Conservation (phyloP, 75 land plant genomes). For the Adiantum capillusveneris region DNA sequence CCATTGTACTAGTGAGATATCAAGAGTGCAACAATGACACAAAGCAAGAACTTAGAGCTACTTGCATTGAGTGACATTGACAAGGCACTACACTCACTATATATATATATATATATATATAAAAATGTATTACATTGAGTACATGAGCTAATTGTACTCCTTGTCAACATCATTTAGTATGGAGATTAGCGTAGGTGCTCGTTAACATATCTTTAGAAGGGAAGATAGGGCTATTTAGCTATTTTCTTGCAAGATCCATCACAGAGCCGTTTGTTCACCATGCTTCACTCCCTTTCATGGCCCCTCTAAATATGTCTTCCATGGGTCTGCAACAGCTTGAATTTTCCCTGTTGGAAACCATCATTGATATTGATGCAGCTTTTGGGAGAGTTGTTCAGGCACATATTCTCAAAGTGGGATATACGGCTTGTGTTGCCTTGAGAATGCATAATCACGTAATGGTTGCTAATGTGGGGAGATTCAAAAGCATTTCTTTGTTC, state of each 20-base stretch:
- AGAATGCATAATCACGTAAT: constrained; percentile 60
- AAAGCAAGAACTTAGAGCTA: too few species aligned
- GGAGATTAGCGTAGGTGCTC: too few species aligned
- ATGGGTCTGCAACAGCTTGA: not conserved
- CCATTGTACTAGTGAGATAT: too few species aligned
- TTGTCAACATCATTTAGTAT: too few species aligned
- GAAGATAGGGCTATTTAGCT: too few species aligned
- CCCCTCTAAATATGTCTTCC: not conserved
- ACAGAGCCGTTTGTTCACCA: constrained; percentile 9
- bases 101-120: too few species aligned
- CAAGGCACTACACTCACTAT: too few species aligned
- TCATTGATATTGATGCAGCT: not conserved
- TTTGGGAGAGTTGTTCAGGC: not conserved
- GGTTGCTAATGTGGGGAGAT: constrained; percentile 79
- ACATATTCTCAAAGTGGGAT: constrained; percentile 49
- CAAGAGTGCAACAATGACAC: too few species aligned
- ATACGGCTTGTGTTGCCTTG: constrained; percentile 75
- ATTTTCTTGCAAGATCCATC: constrained; percentile 58
- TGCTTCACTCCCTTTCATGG: not conserved
- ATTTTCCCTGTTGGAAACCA: not conserved
- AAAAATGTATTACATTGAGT: too few species aligned
- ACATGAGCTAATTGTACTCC: too few species aligned
- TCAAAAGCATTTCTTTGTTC: constrained; percentile 85
- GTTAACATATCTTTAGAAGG: too few species aligned
- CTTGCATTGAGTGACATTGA: too few species aligned